These are phyloP conservation scores for Paraphaeosphaeria minitans DNA, from an alignment of 2,329 filamentous ascomycete species.

Conservation along the genomic window DNA sequence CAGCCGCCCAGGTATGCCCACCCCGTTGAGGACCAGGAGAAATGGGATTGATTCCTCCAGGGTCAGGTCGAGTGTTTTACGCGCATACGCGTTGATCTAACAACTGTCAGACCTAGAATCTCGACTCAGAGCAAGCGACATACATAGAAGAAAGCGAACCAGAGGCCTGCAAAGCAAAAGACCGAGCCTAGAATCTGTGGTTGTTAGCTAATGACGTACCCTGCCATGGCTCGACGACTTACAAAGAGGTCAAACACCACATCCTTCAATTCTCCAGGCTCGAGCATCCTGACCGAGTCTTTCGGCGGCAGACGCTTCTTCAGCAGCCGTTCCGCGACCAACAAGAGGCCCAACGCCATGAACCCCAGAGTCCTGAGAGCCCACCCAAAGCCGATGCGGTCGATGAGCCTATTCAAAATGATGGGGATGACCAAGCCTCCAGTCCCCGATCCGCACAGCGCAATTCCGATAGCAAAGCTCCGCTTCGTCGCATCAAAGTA, in stretches of 20 bases:
- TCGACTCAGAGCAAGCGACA: neutral
- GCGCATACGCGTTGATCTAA: constrained; percentile 45
- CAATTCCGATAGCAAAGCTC: constrained; percentile 52
- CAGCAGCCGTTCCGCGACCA: constrained; percentile 28
- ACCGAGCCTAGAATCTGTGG: constrained; percentile 34
- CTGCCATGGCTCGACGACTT: constrained; percentile 25
- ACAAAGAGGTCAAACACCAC: constrained; percentile 25
- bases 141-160: constrained; percentile 50
- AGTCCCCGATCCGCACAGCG: constrained; percentile 48
- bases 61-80: constrained; percentile 57
- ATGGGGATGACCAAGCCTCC: constrained; percentile 56
- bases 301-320: constrained; percentile 26
- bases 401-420: constrained; percentile 60
- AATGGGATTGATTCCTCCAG: constrained; percentile 45
- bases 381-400: constrained; percentile 64
- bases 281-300: constrained; percentile 20
- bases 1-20: constrained; percentile 57
- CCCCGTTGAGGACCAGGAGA: constrained; percentile 53
- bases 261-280: constrained; percentile 24
- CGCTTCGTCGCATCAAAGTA: constrained; percentile 38
- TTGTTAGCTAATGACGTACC: constrained; percentile 37
- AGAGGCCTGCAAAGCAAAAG: constrained; percentile 37
- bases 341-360: constrained; percentile 60
- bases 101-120: neutral
- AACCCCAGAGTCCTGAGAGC: constrained; percentile 53